These are phyloP conservation scores for Geotrichum klebahnii DNA, from an alignment of 1,139 yeast species.

Conservation along the genomic window DNA sequence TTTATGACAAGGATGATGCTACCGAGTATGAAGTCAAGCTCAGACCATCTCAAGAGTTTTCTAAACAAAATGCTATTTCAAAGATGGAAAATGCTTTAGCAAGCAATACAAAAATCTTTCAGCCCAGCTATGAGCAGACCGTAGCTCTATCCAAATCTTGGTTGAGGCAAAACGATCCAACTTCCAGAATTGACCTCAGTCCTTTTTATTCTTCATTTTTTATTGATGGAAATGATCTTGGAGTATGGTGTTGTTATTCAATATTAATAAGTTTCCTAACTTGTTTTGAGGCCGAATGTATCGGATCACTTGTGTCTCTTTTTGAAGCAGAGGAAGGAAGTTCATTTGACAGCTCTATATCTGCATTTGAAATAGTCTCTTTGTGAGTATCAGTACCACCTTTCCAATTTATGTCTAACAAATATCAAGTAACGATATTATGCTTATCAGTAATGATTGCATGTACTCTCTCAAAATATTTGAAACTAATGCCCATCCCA, in stretches of 20 bases:
- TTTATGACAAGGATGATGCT: constrained; percentile 16
- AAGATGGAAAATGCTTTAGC: constrained; percentile 14
- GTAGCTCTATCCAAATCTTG: constrained; percentile 10
- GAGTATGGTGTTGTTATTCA: constrained; percentile 15
- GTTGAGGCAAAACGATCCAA: constrained; percentile 12
- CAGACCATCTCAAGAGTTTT: constrained; percentile 20
- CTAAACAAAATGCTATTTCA: constrained; percentile 14
- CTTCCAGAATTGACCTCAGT: constrained; percentile 12
- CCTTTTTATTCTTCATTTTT: constrained; percentile 18
- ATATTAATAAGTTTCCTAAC: not conserved
- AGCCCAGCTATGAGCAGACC: constrained; percentile 18
- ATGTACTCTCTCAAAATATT: constrained; percentile 38
- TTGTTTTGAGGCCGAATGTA: constrained; percentile 15
- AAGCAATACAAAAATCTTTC: constrained; percentile 15
- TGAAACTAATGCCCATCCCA: constrained; percentile 26
- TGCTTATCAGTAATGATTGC: constrained; percentile 42
- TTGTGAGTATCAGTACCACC: constrained; percentile 8
- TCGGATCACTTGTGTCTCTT: constrained; percentile 18
- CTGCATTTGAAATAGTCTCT: constrained; percentile 13
- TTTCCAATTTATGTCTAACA: not conserved
- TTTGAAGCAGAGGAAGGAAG: constrained; percentile 9
- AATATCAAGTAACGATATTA: constrained; percentile 18
- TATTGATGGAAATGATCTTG: constrained; percentile 19
- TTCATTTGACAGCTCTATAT: constrained; percentile 12
- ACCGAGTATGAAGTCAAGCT: constrained; percentile 12